Percentiles rank a stretch among this genome's conserved stretches.
Conservation (phyloP, 495 filamentous ascomycete genomes). For the Hyaloscypha bicolor region DNA sequence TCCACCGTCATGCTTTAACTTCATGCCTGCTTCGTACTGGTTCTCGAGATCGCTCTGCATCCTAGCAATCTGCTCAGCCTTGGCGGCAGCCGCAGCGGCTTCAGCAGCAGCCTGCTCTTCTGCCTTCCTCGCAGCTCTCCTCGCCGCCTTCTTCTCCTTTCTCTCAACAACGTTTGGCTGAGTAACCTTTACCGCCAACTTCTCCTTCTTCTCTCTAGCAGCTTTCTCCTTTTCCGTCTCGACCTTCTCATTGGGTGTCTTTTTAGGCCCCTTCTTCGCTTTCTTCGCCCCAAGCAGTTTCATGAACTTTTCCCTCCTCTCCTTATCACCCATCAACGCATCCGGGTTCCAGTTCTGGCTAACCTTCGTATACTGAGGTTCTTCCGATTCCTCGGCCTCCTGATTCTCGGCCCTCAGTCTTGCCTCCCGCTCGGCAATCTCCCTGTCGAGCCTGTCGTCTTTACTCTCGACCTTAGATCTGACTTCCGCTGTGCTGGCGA, state of each 20-base stretch:
- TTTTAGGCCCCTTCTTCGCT: background rate
- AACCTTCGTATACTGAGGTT: background rate
- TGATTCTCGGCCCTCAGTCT: background rate
- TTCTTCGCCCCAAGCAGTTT: constrained; percentile 57
- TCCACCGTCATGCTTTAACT: constrained; percentile 56
- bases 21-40: constrained; percentile 60
- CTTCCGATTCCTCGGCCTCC: background rate
- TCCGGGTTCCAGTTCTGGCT: constrained; percentile 51
- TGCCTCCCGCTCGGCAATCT: constrained; percentile 7
- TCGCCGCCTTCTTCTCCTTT: background rate
- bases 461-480: constrained; percentile 8
- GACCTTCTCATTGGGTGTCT: background rate
- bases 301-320: constrained; percentile 58
- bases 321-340: constrained; percentile 49
- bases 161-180: constrained; percentile 1
- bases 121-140: constrained; percentile 8
- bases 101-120: constrained; percentile 9
- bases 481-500: background rate
- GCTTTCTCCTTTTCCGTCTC: background rate
- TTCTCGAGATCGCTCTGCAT: constrained; percentile 58
- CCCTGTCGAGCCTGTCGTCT: constrained; percentile 20
- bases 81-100: background rate
- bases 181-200: background rate
- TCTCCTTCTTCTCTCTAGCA: constrained; percentile 1
- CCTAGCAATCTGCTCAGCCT: constrained; percentile 31